Conservation (phyloP, 441 rosid species). For the Croton laevigatus region DNA sequence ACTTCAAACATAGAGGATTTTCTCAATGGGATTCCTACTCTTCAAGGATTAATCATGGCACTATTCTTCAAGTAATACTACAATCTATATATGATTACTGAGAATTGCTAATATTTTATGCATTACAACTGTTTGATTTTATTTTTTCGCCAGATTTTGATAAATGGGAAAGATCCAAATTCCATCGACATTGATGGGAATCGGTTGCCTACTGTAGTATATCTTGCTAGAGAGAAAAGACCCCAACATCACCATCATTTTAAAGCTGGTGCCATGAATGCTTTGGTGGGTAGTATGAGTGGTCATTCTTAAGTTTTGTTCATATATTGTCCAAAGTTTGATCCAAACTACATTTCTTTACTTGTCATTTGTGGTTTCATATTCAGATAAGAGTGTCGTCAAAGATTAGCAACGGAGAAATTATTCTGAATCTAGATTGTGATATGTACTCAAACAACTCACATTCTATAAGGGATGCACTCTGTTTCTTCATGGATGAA, state of each 20-base stretch:
- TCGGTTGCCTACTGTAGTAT: conserved; percentile 58
- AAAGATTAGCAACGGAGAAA: conserved; percentile 46
- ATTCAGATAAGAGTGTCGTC: conserved; percentile 54
- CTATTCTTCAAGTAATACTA: conserved; percentile 53
- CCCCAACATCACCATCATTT: conserved; percentile 61
- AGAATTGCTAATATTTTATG: neutral
- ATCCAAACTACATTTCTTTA: no score
- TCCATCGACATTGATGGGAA: conserved; percentile 28
- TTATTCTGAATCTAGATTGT: conserved; percentile 41
- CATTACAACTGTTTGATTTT: neutral
- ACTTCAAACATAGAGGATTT: conserved; percentile 40
- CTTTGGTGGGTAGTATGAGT: conserved; percentile 40
- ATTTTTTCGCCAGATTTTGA: conserved; percentile 40
- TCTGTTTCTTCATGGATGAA: conserved; percentile 75
- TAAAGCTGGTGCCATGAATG: conserved; percentile 87
- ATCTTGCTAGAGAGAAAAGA: conserved; percentile 73
- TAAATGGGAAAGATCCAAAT: conserved; percentile 42
- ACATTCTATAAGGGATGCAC: conserved; percentile 46
- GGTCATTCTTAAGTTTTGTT: neutral
- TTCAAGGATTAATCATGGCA: conserved; percentile 46
- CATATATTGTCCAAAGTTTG: no score
- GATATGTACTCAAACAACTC: conserved; percentile 76
- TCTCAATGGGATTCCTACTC: conserved; percentile 47
- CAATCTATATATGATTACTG: no score
- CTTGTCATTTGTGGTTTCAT: neutral